Conservation (phyloP, 192 early-diverging fungal species). For the Geranomyces michiganensis region DNA sequence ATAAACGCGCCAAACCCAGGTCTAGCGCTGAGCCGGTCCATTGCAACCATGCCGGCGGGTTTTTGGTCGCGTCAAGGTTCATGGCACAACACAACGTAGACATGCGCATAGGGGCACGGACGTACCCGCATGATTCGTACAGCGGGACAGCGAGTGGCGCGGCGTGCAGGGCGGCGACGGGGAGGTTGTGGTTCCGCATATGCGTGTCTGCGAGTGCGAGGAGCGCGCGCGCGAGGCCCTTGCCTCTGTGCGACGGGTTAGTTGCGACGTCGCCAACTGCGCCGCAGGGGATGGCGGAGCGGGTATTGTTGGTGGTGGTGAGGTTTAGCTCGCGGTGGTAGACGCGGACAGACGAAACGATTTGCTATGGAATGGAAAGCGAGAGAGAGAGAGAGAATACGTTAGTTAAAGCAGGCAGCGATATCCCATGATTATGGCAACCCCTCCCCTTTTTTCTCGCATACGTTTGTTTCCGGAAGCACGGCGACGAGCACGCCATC, state of each 20-base stretch:
- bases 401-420: neutral
- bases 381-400: neutral
- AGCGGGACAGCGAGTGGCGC: constrained; percentile 5
- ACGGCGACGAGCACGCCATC: constrained; percentile 12
- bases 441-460: neutral
- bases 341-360: constrained; percentile 9
- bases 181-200: neutral
- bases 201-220: constrained; percentile 4
- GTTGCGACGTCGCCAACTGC: constrained; percentile 26
- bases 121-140: constrained; percentile 14
- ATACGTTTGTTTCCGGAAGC: neutral
- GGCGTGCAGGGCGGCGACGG: constrained; percentile 8
- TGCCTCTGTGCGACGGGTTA: neutral
- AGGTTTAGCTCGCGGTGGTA: constrained; percentile 17
- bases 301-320: neutral
- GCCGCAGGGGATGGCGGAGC: neutral
- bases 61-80: no score
- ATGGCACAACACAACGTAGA: neutral
- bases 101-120: constrained; percentile 12
- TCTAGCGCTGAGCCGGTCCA: no score
- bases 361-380: neutral
- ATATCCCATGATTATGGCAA: neutral
- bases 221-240: neutral
- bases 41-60: no score
- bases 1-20: no score